Base-by-base conservation (phyloP, 164 flowering plant species). In the Hamamelis virginiana region DNA sequence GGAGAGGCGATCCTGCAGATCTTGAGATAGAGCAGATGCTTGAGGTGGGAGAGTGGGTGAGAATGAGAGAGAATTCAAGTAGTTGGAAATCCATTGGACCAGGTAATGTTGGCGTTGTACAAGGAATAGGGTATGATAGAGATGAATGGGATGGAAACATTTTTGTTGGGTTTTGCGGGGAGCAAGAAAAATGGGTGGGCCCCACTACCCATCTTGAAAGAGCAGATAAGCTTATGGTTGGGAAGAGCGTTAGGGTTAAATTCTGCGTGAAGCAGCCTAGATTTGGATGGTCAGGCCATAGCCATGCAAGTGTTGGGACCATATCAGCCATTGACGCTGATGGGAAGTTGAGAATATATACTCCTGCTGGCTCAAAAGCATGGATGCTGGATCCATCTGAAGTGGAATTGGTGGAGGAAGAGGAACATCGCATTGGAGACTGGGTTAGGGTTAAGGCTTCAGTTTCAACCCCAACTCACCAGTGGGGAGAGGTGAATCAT, bases 301-400 rank as follows among this genome's bases (percentile, higher is more conserved):
- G 77, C 76, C 92, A 91, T 77, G 72, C 75, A 0, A 92, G 93
- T 63, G 65, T 92, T 26, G 98, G 96, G 23, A 86, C 86, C 27
- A 85, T 92, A 69, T 78, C 94, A 0, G 84, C 93, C 6, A 85
- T 95, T 45, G 99, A 95, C 81, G 98, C 88, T 1, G 99, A 95
- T 80, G 97, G 94, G 18, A 92, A 87, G 77, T 83, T 95, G 61
- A 84, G 98, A 71, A 91, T 92, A 66, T 89, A 87, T 57, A 90
- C 98, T 5, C 94, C 97, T 0, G 89, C 80, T 1, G 97, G 96
- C 13, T 82, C 96, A 22, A 92, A 90, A 80, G 72, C 89, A 5
- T 95, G 99, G 99, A 87, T 86, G 89, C 81, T 92, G 12, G 98
- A 95, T 69, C 98, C 99, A 69, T 76, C 94, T 19, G 99, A 95